These are phyloP conservation scores for Yamadazyma atlantica DNA, from an alignment of 1,139 yeast genomes.

Conservation along the genomic window DNA sequence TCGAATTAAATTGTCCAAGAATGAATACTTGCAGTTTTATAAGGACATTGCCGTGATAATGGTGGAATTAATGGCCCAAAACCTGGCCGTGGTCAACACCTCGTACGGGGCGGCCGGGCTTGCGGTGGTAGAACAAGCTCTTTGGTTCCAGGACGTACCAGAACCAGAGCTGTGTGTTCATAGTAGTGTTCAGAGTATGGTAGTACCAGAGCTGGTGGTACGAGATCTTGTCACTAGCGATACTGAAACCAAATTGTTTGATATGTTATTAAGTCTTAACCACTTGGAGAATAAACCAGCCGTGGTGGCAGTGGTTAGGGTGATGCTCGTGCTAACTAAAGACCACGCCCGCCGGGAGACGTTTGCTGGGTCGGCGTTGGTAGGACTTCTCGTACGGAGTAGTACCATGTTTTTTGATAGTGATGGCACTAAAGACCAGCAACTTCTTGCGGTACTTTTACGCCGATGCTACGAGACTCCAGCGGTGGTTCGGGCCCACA, in stretches of 20 bases:
- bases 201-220: conserved; percentile 11
- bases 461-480: conserved; percentile 72
- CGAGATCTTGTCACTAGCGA: conserved; percentile 17
- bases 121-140: conserved; percentile 46
- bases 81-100: conserved; percentile 8
- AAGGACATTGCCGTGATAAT: conserved; percentile 6
- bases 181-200: conserved; percentile 11
- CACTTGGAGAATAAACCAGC: conserved; percentile 42
- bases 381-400: conserved; percentile 19
- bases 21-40: too few relatives aligned
- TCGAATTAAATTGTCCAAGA: too few relatives aligned
- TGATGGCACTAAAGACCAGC: too few relatives aligned
- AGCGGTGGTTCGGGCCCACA: conserved; percentile 47
- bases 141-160: conserved; percentile 48
- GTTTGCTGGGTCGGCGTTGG: conserved; percentile 44
- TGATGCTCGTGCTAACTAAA: conserved; percentile 54
- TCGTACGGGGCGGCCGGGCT: conserved; percentile 31
- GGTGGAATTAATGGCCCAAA: conserved; percentile 1
- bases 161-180: conserved; percentile 18
- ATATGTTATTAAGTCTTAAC: conserved; percentile 37
- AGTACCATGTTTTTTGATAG: not conserved
- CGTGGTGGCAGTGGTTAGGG: conserved; percentile 51
- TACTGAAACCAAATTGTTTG: conserved; percentile 37
- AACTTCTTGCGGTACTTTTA: conserved; percentile 39
- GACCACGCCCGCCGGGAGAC: conserved; percentile 36